A percentile compares a stretch with the other conserved stretches of the same genome.
Evolutionary conservation across 148 eudicot genomes (phyloP).

Genomic region (Nepenthes gracilis): DNA sequence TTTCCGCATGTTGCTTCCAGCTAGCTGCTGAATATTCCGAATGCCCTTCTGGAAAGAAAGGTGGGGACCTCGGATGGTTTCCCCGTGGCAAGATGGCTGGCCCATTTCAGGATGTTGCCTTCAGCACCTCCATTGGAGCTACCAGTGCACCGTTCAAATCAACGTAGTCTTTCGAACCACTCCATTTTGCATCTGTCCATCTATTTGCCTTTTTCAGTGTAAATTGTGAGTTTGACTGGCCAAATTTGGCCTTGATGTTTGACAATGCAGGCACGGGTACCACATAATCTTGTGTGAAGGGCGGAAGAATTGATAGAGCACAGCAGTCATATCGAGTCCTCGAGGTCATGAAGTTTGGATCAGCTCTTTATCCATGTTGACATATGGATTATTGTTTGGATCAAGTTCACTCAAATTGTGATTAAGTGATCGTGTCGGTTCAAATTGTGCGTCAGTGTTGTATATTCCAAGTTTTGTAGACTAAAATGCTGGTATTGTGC

Average conservation of each 20-base stretch:
- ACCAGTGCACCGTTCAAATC: constrained; percentile 94
- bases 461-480: no score
- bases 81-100: constrained; percentile 99
- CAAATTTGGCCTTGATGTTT: constrained; percentile 4
- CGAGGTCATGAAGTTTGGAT: no score
- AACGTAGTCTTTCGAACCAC: constrained; percentile 38
- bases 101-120: constrained; percentile 97
- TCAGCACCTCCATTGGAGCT: constrained; percentile 78
- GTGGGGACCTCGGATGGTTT: constrained; percentile 98
- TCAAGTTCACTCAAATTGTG: no score
- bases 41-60: constrained; percentile 96
- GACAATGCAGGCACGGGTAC: constrained; percentile 63
- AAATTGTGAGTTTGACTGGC: background rate
- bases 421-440: no score
- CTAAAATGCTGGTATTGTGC: no score
- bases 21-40: constrained; percentile 93
- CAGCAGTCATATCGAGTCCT: no score
- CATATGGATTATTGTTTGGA: no score
- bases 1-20: constrained; percentile 19
- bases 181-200: background rate
- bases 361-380: no score
- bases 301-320: constrained; percentile 39
- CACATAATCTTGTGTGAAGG: constrained; percentile 81
- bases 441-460: no score
- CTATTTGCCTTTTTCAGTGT: background rate